Conservation (phyloP, 2,329 filamentous ascomycete genomes). For the Hypoxylon sp. region DNA sequence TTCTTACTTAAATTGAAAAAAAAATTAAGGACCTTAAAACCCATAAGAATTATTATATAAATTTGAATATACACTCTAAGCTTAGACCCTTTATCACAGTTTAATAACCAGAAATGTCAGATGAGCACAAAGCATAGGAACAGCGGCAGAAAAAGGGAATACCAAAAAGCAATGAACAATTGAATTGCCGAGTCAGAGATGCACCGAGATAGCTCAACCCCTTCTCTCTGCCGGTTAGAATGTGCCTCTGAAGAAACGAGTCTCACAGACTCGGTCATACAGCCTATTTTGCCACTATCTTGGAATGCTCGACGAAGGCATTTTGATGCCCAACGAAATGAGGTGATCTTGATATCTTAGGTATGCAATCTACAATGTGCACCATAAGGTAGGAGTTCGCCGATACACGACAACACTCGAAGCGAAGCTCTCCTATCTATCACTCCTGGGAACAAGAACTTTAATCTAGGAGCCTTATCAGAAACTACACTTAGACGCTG, state of each 20-base stretch:
- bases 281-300: conserved; percentile 4
- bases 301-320: not conserved
- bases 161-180: not conserved
- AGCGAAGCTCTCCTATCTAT: not conserved
- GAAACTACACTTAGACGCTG: too few relatives aligned
- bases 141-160: conserved; percentile 1
- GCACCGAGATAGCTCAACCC: conserved; percentile 2
- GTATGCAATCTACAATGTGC: not conserved
- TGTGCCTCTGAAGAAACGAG: not conserved
- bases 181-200: conserved; percentile 20
- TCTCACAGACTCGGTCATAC: conserved; percentile 9
- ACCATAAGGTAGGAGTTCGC: not conserved
- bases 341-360: conserved; percentile 11
- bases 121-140: conserved; percentile 2
- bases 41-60: too few relatives aligned
- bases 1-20: too few relatives aligned
- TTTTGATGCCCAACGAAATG: conserved; percentile 30
- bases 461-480: conserved; percentile 2
- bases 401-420: not conserved
- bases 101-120: conserved; percentile 13
- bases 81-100: too few relatives aligned
- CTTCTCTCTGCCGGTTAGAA: conserved; percentile 8
- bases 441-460: conserved; percentile 3
- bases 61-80: too few relatives aligned
- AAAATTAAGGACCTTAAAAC: too few relatives aligned